Evolutionary conservation across 2,329 filamentous ascomycete genomes (phyloP).

Genomic region (Trichoderma oligosporum): DNA sequence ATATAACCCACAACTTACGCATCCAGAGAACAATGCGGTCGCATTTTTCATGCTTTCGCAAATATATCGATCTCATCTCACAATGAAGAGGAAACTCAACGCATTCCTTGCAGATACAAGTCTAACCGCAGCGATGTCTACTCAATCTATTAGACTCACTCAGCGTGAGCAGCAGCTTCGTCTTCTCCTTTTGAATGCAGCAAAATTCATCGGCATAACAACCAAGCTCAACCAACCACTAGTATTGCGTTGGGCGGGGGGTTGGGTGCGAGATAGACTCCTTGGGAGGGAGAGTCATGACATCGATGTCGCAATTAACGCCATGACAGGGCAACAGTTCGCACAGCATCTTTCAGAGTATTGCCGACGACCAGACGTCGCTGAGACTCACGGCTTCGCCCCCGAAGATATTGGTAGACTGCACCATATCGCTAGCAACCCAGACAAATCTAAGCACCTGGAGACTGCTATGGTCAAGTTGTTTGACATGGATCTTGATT

Average conservation of each 20-base stretch:
- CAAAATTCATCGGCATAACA: slow-evolving; percentile 53
- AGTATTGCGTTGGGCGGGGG: slow-evolving; percentile 74
- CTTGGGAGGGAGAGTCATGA: slow-evolving; percentile 70
- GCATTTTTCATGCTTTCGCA: slow-evolving; percentile 25
- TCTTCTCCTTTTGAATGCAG: slow-evolving; percentile 77
- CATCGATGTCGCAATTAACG: slow-evolving; percentile 81
- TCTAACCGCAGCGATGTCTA: slow-evolving; percentile 22
- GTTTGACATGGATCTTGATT: slow-evolving; percentile 82
- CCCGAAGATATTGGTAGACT: slow-evolving; percentile 65
- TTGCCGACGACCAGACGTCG: slow-evolving; percentile 57
- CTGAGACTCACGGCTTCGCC: slow-evolving; percentile 57
- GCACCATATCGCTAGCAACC: slow-evolving; percentile 87
- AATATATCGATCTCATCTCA: slow-evolving; percentile 23
- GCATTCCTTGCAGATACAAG: slow-evolving; percentile 26
- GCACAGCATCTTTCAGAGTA: slow-evolving; percentile 66
- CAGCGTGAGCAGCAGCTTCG: slow-evolving; percentile 68
- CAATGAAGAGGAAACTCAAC: slow-evolving; percentile 37
- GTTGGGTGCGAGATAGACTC: slow-evolving; percentile 84
- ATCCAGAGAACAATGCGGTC: not conserved
- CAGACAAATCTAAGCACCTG: slow-evolving; percentile 93
- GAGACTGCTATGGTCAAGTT: slow-evolving; percentile 86
- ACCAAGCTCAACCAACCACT: slow-evolving; percentile 51
- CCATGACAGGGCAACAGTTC: slow-evolving; percentile 77
- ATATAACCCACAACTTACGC: not conserved
- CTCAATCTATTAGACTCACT: slow-evolving; percentile 52